phyloP scores from a whole-genome alignment of 2,329 filamentous ascomycete genomes.

The Talaromyces sp. region DNA sequence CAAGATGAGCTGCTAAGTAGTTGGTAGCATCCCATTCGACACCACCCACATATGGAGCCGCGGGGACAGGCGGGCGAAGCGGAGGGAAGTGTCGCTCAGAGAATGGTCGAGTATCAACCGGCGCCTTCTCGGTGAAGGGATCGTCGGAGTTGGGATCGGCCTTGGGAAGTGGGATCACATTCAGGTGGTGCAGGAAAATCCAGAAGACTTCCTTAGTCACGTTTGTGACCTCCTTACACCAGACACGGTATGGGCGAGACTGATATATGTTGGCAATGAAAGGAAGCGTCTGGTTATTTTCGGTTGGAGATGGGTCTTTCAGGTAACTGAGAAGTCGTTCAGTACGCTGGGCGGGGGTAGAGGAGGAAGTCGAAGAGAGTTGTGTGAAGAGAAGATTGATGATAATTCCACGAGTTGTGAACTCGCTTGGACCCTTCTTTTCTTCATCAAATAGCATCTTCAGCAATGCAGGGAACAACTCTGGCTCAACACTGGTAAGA shows the following conservation, averaged over 20 bases:
- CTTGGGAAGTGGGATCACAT: constrained; percentile 67
- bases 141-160: constrained; percentile 36
- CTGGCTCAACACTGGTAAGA: constrained; percentile 75
- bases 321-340: constrained; percentile 76
- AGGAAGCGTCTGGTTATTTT: constrained; percentile 73
- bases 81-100: constrained; percentile 74
- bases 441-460: constrained; percentile 96
- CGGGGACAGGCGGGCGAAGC: constrained; percentile 85
- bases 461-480: constrained; percentile 82
- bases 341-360: constrained; percentile 65
- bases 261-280: constrained; percentile 91
- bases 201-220: constrained; percentile 99
- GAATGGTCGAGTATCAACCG: constrained; percentile 26
- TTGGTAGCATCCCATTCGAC: constrained; percentile 99
- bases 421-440: constrained; percentile 95
- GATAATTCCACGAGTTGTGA: constrained; percentile 87
- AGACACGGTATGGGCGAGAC: constrained; percentile 84
- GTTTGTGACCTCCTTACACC: constrained; percentile 88
- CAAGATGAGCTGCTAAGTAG: constrained; percentile 88
- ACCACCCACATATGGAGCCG: constrained; percentile 92
- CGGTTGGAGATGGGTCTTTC: constrained; percentile 74
- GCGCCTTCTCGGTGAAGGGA: constrained; percentile 30
- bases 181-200: constrained; percentile 96
- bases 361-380: constrained; percentile 67
- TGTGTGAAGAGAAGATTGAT: constrained; percentile 88